Base-by-base conservation (phyloP, 1,284 basidiomycete genomes). In the Malassezia pachydermatis region DNA sequence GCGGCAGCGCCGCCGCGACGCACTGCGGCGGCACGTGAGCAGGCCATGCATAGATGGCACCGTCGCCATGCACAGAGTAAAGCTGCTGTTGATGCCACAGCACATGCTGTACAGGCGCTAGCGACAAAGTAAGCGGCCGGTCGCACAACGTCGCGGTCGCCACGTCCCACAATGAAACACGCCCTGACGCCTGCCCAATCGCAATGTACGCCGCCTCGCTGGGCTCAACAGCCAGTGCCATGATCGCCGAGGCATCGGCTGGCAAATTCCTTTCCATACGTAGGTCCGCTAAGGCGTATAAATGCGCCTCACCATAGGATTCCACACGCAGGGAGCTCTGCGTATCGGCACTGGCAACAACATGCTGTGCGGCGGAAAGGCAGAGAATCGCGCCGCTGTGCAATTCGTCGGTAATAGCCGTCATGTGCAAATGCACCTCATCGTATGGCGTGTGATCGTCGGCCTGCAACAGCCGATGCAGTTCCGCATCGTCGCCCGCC, bases 381-480 rank as follows among this genome's bases (percentile, higher is more conserved):
- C 87, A 75, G 50, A 88, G 86, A 11, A 92, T 79, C 59, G 94
- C 88, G 11, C 82, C 83, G 1, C 78, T 72, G 60, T 86, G 86
- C 5, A 80, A 79, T 29, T 85, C 80, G 9, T 85, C 82, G 11
- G 88, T 75, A 11, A 25, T 41, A 13, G 85, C 82, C 8, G 77
- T 76, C 58, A 88, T 85, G 11, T 76, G 73, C 4, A 83, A 68
- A 16, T 73, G 67, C 19, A 60, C 55, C 2, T 52, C 45, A 16
- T 51, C 47, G 32, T 42, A 79, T 78, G 11, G 76, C 73, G 39
- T 17, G 8, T 29, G 22, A 5, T 29, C 34, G 29, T 32, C 24
- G 16, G 25, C 27, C 5, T 45, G 20, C 23, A 51, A 16, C 13
- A 51, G 39, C 5, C 36, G 35, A 10, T 19, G 16, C 22, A 51